These are phyloP conservation scores for Pythium rhizo-oryzae DNA, from an alignment of 352 stramenopile species.

Conservation along the genomic window DNA sequence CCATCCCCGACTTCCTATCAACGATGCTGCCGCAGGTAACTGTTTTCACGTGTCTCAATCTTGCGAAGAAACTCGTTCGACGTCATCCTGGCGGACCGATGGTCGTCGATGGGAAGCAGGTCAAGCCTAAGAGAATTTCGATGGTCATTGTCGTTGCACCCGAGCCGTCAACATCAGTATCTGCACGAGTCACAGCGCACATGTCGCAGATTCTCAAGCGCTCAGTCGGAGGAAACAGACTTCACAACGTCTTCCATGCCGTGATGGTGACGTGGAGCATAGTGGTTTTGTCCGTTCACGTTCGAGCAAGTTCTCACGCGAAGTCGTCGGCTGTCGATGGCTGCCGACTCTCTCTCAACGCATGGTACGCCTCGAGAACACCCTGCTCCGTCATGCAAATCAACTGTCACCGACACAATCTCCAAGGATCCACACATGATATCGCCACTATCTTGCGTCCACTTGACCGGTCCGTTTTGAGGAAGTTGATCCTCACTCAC, in stretches of 20 bases:
- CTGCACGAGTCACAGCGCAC: neutral
- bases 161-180: neutral
- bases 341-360: constrained; percentile 12
- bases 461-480: constrained; percentile 12
- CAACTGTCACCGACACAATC: constrained; percentile 20
- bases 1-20: constrained; percentile 12
- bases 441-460: constrained; percentile 4
- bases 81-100: neutral
- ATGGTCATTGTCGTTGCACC: constrained; percentile 8
- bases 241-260: constrained; percentile 3
- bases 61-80: constrained; percentile 15
- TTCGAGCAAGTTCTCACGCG: constrained; percentile 1
- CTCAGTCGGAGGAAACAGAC: neutral
- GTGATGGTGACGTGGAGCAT: neutral
- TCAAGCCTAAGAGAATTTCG: neutral
- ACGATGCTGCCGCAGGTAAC: constrained; percentile 20
- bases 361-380: constrained; percentile 5
- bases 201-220: neutral
- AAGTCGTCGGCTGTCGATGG: neutral
- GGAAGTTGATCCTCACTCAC: constrained; percentile 29
- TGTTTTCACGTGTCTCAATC: constrained; percentile 15
- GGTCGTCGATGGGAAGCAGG: neutral
- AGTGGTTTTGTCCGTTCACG: neutral
- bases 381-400: constrained; percentile 29
- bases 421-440: neutral